A percentile compares a stretch with the other conserved stretches of the same genome.
phyloP scores from a whole-genome alignment of 352 stramenopile genomes.

The Stephanocyclus meneghinianus region DNA sequence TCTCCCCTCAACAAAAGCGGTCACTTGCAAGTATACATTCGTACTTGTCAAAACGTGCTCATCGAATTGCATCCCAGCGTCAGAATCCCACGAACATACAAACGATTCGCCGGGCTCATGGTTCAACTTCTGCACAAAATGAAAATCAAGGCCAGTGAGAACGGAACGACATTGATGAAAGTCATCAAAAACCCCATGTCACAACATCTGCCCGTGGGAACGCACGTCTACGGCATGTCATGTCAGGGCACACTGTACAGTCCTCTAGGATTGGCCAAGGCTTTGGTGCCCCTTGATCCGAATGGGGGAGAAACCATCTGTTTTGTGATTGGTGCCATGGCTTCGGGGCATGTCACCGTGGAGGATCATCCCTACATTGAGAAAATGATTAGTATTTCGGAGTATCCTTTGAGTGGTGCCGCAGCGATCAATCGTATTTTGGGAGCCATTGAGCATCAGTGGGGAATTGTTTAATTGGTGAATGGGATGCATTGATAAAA shows the following conservation, averaged over 20 bases:
- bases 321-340: conserved; percentile 98
- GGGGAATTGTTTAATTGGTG: conserved; percentile 91
- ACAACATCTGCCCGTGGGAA: conserved; percentile 93
- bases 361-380: conserved; percentile 97
- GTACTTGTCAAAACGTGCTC: conserved; percentile 95
- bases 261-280: conserved; percentile 91
- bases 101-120: conserved; percentile 86
- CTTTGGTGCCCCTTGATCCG: conserved; percentile 77
- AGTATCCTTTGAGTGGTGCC: conserved; percentile 97
- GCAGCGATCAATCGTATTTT: conserved; percentile 95
- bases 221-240: conserved; percentile 93
- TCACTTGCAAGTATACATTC: conserved; percentile 96
- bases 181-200: conserved; percentile 99
- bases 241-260: conserved; percentile 92
- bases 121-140: conserved; percentile 99
- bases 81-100: conserved; percentile 98
- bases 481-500: not conserved
- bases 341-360: conserved; percentile 92
- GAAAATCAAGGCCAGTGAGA: conserved; percentile 98
- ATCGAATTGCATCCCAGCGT: conserved; percentile 98
- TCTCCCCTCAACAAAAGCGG: conserved; percentile 99
- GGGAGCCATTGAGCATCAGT: conserved; percentile 97
- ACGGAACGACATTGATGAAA: conserved; percentile 93
- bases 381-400: conserved; percentile 95
- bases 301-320: conserved; percentile 83